Base-by-base conservation (phyloP, 2,329 filamentous ascomycete species). In the Pyricularia sp. region DNA sequence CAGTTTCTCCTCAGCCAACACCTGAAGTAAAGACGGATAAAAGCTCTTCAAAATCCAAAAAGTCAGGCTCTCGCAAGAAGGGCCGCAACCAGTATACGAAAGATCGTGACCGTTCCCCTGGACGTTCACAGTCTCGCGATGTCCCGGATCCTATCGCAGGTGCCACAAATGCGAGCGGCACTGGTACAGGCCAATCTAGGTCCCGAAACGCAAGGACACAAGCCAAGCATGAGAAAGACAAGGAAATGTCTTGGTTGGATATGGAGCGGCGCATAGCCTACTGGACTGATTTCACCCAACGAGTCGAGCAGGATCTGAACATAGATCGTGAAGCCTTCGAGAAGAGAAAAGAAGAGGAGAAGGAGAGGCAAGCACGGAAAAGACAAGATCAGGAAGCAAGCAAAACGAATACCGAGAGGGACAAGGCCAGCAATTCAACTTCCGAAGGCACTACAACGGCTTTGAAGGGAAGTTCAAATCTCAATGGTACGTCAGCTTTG, bases 31-130 rank as follows among this genome's bases (percentile, higher is more conserved):
- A 75, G 64, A 71, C 80, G 65, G 72, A 81, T 22, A 73, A 73
- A 65, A 77, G 73, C 68, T 78, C 81, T 1, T 80, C 83, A 65
- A 90, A 88, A 73, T 88, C 88, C 70, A 76, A 76, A 65, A 80
- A 86, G 71, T 82, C 85, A 69, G 81, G 86, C 7, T 80, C 83
- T 69, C 86, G 88, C 71, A 87, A 88, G 67, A 85, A 86, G 70
- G 86, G 89, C 22, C 87, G 89, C 68, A 94, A 93, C 68, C 91
- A 94, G 74, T 93, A 93, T 71, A 93, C 89, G 0, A 89, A 88
- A 71, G 88, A 93, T 68, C 84, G 87, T 60, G 88, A 91, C 62
- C 73, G 72, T 30, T 86, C 86, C 4, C 83, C 84, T 10, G 78
- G 79, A 53, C 76, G 85, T 67, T 82, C 84, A 65, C 74, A 80